These are phyloP conservation scores for Borealophlyctis nickersoniae DNA, from an alignment of 192 early-diverging fungal genomes.

Conservation along the genomic window DNA sequence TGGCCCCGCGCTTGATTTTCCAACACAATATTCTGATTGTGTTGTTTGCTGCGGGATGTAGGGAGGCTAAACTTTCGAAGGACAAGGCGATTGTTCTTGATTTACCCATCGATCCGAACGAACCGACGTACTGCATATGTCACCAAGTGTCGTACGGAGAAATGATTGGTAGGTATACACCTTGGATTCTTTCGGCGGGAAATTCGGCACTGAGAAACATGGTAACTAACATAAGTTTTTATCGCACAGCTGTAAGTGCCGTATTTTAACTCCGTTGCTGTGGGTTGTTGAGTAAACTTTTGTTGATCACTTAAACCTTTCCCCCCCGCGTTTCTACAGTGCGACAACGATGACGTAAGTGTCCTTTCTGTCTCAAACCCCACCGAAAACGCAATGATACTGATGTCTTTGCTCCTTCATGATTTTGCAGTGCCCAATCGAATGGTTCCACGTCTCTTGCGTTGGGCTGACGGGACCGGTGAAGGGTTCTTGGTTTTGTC, in stretches of 20 bases:
- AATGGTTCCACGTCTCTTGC: background rate
- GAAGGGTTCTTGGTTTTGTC: background rate
- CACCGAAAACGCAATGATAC: too few species aligned
- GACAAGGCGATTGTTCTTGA: constrained; percentile 27
- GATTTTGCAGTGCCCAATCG: background rate
- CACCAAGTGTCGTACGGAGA: constrained; percentile 93
- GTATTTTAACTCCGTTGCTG: background rate
- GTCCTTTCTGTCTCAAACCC: constrained; percentile 7
- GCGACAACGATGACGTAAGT: constrained; percentile 78
- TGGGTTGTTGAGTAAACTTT: constrained; percentile 11
- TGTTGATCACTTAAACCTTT: background rate
- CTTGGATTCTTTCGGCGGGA: background rate
- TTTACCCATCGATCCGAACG: constrained; percentile 91
- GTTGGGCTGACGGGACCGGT: background rate
- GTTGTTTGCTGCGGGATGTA: constrained; percentile 41
- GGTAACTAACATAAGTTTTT: constrained; percentile 2
- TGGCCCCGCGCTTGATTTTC: too few species aligned
- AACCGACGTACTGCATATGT: constrained; percentile 96
- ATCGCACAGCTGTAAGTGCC: constrained; percentile 26
- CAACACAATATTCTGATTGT: background rate
- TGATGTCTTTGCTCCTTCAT: background rate
- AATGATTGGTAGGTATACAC: constrained; percentile 73
- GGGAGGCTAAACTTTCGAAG: constrained; percentile 33
- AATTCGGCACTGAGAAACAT: background rate
- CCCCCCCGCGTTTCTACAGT: constrained; percentile 16